Conservation (phyloP, 768 basidiomycete species). For the Butyriboletus loyo region DNA sequence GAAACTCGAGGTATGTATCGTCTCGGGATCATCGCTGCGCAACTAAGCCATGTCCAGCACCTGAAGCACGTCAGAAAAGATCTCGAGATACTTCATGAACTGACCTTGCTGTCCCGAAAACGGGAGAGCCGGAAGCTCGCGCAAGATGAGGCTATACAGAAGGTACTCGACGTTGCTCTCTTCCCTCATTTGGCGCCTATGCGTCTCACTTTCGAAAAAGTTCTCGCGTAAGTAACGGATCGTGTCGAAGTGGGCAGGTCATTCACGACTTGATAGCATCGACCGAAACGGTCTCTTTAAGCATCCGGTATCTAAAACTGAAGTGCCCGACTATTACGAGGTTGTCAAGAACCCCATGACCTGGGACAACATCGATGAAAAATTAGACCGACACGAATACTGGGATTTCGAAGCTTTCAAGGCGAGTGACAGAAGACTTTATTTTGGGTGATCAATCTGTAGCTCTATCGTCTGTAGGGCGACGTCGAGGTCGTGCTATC, state of each 20-base stretch:
- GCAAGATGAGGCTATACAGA: conserved; percentile 64
- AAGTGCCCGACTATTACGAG: conserved; percentile 91
- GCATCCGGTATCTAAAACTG: conserved; percentile 71
- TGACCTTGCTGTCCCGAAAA: conserved; percentile 67
- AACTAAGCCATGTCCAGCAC: conserved; percentile 32
- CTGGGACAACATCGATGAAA: conserved; percentile 77
- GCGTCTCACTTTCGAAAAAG: conserved; percentile 63
- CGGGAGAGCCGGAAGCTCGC: conserved; percentile 80
- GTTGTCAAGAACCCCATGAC: conserved; percentile 86
- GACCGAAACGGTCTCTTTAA: conserved; percentile 78
- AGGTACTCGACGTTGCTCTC: conserved; percentile 58
- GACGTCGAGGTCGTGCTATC: conserved; percentile 82
- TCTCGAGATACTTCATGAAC: conserved; percentile 64
- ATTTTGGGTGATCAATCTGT: neutral
- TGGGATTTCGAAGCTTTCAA: conserved; percentile 73
- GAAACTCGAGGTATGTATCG: conserved; percentile 69
- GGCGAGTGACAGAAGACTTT: conserved; percentile 34
- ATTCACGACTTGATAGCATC: conserved; percentile 42
- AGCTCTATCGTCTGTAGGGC: conserved; percentile 39
- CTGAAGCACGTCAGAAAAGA: conserved; percentile 70
- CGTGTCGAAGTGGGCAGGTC: neutral
- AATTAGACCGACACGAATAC: conserved; percentile 81
- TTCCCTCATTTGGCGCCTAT: conserved; percentile 65
- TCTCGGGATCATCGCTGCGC: neutral
- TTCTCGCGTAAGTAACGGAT: conserved; percentile 56